A percentile compares a stretch with the other conserved stretches of the same genome.
Evolutionary conservation across 2,329 filamentous ascomycete species (phyloP).

Genomic region (Xylaria sp.): DNA sequence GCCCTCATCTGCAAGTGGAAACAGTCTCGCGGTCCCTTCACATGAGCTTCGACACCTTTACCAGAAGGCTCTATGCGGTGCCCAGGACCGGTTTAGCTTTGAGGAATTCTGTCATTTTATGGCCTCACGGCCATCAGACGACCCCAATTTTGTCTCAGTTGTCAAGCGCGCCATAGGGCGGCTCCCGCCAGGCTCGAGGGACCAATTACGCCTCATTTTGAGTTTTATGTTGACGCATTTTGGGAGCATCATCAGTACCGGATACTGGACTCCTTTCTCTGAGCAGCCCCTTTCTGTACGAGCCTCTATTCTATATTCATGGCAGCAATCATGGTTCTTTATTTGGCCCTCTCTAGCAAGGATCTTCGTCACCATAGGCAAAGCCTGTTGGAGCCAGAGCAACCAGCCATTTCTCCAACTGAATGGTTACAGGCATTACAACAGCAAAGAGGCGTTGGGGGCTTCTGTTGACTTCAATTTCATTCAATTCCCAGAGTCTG

Average conservation of each 20-base stretch:
- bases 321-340: constrained; percentile 8
- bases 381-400: constrained; percentile 10
- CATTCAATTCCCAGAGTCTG: constrained; percentile 10
- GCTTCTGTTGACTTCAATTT: constrained; percentile 7
- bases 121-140: constrained; percentile 1
- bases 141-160: not conserved
- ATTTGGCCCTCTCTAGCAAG: constrained; percentile 12
- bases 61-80: not conserved
- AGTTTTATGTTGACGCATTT: constrained; percentile 11
- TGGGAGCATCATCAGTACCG: constrained; percentile 19
- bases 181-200: not conserved
- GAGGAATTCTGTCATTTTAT: constrained; percentile 15
- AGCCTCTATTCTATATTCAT: constrained; percentile 2
- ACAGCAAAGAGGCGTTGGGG: not conserved
- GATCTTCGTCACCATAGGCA: constrained; percentile 4
- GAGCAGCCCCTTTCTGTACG: constrained; percentile 6
- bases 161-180: not conserved
- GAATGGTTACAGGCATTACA: not conserved
- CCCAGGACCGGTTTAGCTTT: not conserved
- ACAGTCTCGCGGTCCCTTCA: not conserved
- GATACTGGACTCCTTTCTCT: constrained; percentile 5
- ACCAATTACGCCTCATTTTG: constrained; percentile 2
- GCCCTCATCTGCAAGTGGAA: not conserved
- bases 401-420: constrained; percentile 10
- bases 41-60: constrained; percentile 5